These are phyloP conservation scores for Ceratocystis destructans DNA, from an alignment of 2,329 filamentous ascomycete genomes.

Conservation along the genomic window DNA sequence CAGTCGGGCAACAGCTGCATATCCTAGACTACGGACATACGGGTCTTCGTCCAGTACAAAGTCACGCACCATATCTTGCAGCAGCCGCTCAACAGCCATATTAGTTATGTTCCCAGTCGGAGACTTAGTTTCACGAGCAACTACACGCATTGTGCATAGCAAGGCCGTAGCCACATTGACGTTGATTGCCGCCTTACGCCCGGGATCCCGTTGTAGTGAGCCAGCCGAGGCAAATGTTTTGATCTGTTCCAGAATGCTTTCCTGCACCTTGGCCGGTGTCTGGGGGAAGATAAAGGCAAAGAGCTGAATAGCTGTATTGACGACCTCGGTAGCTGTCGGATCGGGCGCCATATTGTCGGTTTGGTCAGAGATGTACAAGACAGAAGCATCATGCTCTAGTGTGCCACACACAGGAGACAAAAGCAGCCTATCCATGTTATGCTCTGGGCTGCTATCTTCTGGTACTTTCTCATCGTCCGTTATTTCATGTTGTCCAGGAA, in stretches of 20 bases:
- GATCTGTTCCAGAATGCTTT: constrained; percentile 89
- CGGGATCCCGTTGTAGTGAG: constrained; percentile 68
- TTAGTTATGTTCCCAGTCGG: constrained; percentile 60
- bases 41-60: constrained; percentile 76
- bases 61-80: constrained; percentile 59
- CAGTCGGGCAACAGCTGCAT: constrained; percentile 70
- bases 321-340: constrained; percentile 79
- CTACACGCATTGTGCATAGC: constrained; percentile 66
- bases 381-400: constrained; percentile 76
- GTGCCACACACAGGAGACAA: constrained; percentile 66
- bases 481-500: constrained; percentile 53
- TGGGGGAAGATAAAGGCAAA: constrained; percentile 86
- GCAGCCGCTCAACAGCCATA: constrained; percentile 63
- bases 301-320: constrained; percentile 84
- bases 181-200: constrained; percentile 76
- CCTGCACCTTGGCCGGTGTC: constrained; percentile 81
- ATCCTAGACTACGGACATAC: constrained; percentile 72
- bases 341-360: constrained; percentile 40
- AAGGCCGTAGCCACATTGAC: constrained; percentile 81
- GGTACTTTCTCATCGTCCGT: constrained; percentile 24
- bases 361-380: constrained; percentile 44
- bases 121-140: constrained; percentile 65
- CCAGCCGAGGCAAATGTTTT: constrained; percentile 75
- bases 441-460: constrained; percentile 47
- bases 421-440: constrained; percentile 47